These are phyloP conservation scores for Xylaria sp. DNA, from an alignment of 2,329 filamentous ascomycete species.

Conservation along the genomic window DNA sequence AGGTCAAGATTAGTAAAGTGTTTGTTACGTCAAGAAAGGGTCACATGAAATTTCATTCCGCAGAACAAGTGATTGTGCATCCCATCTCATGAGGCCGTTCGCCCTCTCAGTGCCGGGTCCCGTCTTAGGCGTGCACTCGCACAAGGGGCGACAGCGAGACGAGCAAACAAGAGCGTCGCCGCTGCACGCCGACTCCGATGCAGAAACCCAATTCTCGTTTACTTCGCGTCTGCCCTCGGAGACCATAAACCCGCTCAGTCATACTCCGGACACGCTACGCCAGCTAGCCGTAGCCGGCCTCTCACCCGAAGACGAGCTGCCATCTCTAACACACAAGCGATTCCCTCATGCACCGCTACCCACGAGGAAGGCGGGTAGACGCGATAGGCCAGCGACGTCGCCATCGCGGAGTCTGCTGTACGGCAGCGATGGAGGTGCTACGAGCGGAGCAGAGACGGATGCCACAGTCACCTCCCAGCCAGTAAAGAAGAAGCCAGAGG, in stretches of 20 bases:
- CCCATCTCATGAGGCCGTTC: conserved; percentile 36
- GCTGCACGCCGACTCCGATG: conserved; percentile 8
- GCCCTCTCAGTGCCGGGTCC: conserved; percentile 38
- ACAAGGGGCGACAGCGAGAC: conserved; percentile 37
- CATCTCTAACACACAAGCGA: conserved; percentile 43
- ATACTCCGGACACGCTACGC: conserved; percentile 55
- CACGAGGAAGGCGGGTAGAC: background rate
- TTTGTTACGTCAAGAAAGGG: background rate
- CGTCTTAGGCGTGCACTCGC: conserved; percentile 37
- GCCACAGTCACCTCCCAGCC: conserved; percentile 5
- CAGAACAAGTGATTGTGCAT: background rate
- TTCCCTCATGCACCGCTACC: conserved; percentile 60
- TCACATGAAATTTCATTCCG: background rate
- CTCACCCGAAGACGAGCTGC: conserved; percentile 52
- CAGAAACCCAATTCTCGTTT: conserved; percentile 22
- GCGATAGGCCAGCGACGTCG: background rate
- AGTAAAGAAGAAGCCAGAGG: conserved; percentile 23
- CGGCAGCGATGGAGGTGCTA: background rate
- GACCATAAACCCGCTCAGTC: conserved; percentile 61
- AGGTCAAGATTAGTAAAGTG: no score
- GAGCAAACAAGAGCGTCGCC: conserved; percentile 10
- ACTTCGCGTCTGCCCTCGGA: conserved; percentile 39
- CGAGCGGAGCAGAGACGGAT: conserved; percentile 10
- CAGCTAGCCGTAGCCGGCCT: conserved; percentile 63
- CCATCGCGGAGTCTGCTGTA: background rate